These are phyloP conservation scores for Eruca vesicaria DNA, from an alignment of 441 rosid species.

Conservation along the genomic window DNA sequence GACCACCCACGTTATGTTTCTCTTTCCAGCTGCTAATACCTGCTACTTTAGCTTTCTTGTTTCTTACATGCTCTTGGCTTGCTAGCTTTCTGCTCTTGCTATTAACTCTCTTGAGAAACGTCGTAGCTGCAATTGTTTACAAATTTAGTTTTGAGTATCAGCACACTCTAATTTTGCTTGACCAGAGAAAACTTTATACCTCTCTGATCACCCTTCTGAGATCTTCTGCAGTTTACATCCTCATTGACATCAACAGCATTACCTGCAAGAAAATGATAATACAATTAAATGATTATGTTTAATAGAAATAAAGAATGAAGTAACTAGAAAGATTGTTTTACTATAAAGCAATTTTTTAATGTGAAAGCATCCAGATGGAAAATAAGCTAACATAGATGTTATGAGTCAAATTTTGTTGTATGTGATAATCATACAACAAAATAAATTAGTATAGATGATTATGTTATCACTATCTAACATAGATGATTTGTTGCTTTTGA, in stretches of 20 bases:
- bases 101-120: not conserved
- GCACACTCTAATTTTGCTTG: not conserved
- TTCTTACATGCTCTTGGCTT: constrained; percentile 13
- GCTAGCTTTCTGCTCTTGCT: constrained; percentile 23
- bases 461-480: too few relatives aligned
- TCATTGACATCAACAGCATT: constrained; percentile 4
- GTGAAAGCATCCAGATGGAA: too few relatives aligned
- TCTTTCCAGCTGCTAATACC: not conserved
- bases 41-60: constrained; percentile 1
- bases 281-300: not conserved
- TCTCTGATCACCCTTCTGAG: constrained; percentile 20
- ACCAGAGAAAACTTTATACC: constrained; percentile 22
- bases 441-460: too few relatives aligned
- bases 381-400: too few relatives aligned
- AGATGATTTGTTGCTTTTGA: not conserved
- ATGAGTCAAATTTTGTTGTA: too few relatives aligned
- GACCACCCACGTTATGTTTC: constrained; percentile 33
- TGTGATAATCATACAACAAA: too few relatives aligned
- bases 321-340: too few relatives aligned
- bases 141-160: not conserved
- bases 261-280: constrained; percentile 10
- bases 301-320: too few relatives aligned
- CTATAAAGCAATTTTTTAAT: too few relatives aligned
- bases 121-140: too few relatives aligned
- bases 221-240: constrained; percentile 17